Base-by-base conservation (phyloP, 2,329 filamentous ascomycete genomes). In the Fusarium setosum region DNA sequence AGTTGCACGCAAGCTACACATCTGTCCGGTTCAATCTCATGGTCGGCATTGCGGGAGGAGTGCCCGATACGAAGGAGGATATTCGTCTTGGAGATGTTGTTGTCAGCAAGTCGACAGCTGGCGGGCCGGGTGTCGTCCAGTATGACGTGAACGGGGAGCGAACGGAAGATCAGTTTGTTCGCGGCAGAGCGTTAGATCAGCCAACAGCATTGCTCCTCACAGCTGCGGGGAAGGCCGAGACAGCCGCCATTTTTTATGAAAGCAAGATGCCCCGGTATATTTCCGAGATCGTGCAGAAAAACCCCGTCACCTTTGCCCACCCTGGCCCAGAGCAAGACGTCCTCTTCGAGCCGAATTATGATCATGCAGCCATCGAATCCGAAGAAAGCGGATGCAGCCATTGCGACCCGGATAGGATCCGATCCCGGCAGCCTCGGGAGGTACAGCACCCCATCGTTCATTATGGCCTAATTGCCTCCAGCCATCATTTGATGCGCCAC, bases 31-130 rank as follows among this genome's bases (percentile, higher is more conserved):
- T 49, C 45, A 34, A 34, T 34, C 31, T 49, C 11, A 35, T 49
- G 45, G 45, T 49, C 12, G 45, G 45, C 29, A 35, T 49, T 24
- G 45, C 29, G 12, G 45, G 45, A 34, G 45, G 45, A 35, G 45
- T 35, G 13, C 29, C 45, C 17, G 42, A 47, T 21, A 35, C 45
- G 29, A 49, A 49, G 29, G 45, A 35, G 5, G 45, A 49, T 34
- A 23, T 49, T 24, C 45, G 45, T 35, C 45, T 49, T 23, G 45
- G 45, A 9, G 45, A 49, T 49, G 45, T 49, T 49, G 45, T 49
- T 34, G 45, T 49, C 45, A 37, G 45, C 45, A 49, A 49, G 18
- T 47, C 26, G 42, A 8, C 42, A 47, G 42, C 42, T 47, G 26
- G 42, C n/a, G 29, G 44, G 44, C 6, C 44, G 44, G 45, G 31